Evolutionary conservation across 805 yeast species (phyloP).

Genomic region (Hanseniaspora taiwanica): DNA sequence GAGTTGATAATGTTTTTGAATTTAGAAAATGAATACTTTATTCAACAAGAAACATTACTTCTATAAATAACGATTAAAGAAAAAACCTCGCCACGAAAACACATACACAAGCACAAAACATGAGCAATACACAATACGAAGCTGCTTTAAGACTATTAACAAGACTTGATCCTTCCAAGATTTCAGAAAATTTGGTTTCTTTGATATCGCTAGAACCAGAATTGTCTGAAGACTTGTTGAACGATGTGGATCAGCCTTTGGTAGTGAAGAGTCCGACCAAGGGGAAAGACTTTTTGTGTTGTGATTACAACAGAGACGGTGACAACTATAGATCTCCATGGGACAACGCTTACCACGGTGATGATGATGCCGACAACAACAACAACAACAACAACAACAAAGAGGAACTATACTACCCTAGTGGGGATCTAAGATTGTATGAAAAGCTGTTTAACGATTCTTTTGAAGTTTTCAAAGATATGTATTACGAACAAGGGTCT

Average conservation of each 20-base stretch:
- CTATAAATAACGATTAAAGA: too few relatives aligned
- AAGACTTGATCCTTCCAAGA: constrained; percentile 56
- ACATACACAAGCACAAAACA: neutral
- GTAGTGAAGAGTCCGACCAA: constrained; percentile 16
- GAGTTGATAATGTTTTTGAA: too few relatives aligned
- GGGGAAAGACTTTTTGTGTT: constrained; percentile 62
- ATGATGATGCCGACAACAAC: constrained; percentile 28
- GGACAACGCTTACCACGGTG: constrained; percentile 52
- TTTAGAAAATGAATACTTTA: too few relatives aligned
- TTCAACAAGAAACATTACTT: too few relatives aligned
- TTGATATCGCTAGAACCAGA: constrained; percentile 40
- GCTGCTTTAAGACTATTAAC: constrained; percentile 70
- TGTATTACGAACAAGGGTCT: constrained; percentile 86
- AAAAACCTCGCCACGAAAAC: too few relatives aligned
- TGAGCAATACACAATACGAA: constrained; percentile 31
- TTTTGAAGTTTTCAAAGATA: constrained; percentile 82
- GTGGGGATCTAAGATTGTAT: constrained; percentile 49
- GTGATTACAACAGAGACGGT: constrained; percentile 93
- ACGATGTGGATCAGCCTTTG: constrained; percentile 81
- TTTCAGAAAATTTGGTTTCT: constrained; percentile 33
- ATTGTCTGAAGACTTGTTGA: constrained; percentile 73
- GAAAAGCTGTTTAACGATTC: constrained; percentile 80
- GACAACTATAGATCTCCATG: constrained; percentile 89
- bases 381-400: constrained; percentile 27
- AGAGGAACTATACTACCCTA: constrained; percentile 68